Evolutionary conservation across 2,329 filamentous ascomycete species (phyloP).

Genomic region (Hypoxylon rubiginosum): DNA sequence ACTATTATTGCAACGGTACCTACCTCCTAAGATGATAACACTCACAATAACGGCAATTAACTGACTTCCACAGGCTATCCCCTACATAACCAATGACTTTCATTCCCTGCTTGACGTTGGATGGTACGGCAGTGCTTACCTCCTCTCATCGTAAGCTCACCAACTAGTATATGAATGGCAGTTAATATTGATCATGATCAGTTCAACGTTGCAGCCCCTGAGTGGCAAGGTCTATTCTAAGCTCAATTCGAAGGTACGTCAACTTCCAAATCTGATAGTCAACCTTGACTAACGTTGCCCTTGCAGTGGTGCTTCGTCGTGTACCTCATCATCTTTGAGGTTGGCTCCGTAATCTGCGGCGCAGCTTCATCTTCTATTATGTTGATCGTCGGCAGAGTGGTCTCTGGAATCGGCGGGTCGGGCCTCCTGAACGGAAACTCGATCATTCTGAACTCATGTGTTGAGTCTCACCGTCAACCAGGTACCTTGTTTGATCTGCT

Average conservation of each 20-base stretch:
- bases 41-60: too few relatives aligned
- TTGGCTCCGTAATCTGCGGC: conserved; percentile 66
- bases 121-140: conserved; percentile 51
- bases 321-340: conserved; percentile 64
- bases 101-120: conserved; percentile 30
- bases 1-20: conserved; percentile 29
- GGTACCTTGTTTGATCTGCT: background rate
- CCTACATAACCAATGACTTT: conserved; percentile 31
- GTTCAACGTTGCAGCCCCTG: conserved; percentile 26
- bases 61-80: conserved; percentile 29
- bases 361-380: conserved; percentile 60
- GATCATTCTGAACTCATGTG: conserved; percentile 25
- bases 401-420: conserved; percentile 65
- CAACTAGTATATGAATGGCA: too few relatives aligned
- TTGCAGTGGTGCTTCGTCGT: conserved; percentile 38
- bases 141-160: conserved; percentile 18
- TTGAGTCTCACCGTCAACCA: conserved; percentile 19
- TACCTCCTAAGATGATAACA: too few relatives aligned
- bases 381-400: conserved; percentile 66
- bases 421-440: conserved; percentile 61
- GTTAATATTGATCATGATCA: conserved; percentile 4
- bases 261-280: background rate
- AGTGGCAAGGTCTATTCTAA: conserved; percentile 28
- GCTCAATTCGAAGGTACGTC: conserved; percentile 20
- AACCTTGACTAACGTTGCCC: background rate